phyloP scores from a whole-genome alignment of 106 monocot genomes.

The Xerophyta viscosa region DNA sequence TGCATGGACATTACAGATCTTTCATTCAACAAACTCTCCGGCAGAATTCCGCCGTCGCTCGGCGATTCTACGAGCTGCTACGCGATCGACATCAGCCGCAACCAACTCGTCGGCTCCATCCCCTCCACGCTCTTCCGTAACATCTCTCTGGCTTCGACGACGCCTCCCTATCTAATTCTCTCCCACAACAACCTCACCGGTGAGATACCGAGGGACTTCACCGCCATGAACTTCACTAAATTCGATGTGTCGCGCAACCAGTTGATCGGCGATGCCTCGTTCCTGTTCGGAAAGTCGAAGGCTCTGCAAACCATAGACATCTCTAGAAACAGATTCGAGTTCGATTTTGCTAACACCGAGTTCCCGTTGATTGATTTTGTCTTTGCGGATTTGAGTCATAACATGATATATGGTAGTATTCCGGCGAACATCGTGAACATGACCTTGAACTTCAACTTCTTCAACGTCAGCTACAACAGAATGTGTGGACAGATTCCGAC shows the following conservation, averaged over 20 bases:
- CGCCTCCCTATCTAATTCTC: constrained; percentile 2
- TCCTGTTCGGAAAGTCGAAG: constrained; percentile 19
- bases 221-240: not conserved
- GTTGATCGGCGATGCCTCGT: constrained; percentile 27
- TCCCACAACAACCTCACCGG: constrained; percentile 18
- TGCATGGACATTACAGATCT: constrained; percentile 3
- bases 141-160: not conserved
- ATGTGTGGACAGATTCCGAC: constrained; percentile 41
- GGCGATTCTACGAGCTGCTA: constrained; percentile 9
- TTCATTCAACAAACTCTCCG: constrained; percentile 13
- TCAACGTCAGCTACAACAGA: constrained; percentile 39
- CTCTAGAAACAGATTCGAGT: constrained; percentile 13
- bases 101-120: constrained; percentile 33
- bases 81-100: constrained; percentile 22
- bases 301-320: constrained; percentile 7
- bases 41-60: constrained; percentile 8
- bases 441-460: constrained; percentile 9
- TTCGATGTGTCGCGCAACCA: constrained; percentile 21
- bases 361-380: constrained; percentile 9
- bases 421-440: constrained; percentile 8
- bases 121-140: constrained; percentile 8
- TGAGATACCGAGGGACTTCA: constrained; percentile 2
- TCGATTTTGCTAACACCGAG: constrained; percentile 9
- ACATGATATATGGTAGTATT: constrained; percentile 27
- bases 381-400: constrained; percentile 17